Evolutionary conservation across 331 rosid species (phyloP), one percentile per base, ranked within the genome.

Genomic region (Ulmus americana): DNA sequence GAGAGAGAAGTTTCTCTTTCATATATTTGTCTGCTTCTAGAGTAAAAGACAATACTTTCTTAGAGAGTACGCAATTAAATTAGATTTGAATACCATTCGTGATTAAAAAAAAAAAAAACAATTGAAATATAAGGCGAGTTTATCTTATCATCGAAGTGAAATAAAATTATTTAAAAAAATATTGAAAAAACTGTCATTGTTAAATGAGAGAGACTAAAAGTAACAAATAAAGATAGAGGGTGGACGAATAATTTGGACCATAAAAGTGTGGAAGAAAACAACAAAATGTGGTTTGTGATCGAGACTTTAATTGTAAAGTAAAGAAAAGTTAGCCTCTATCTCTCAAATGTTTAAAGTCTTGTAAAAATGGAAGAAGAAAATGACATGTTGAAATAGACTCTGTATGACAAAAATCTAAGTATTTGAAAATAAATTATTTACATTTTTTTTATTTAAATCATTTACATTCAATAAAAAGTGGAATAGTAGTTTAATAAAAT

Each of bases 181-280:
- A 28, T 28, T 28, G 2, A 28, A 28, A 28, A 28, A 63, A 9
- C 5, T 15, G 55, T 58, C 62, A 67, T 67, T n/a, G 56, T 55
- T 48, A 2, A 59, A 13, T 3, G 39, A 20, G 39, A 15, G 35
- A 39, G 46, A 39, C 43, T 35, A 44, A 6, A 11, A 18, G 3
- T 28, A 28, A 28, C 35, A 28, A 28, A 28, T 28, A 28, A 16
- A 10, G 13, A 35, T 3, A 3, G 45, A 3, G 53, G 12, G 10
- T 20, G 61, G 22, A 46, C 15, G 43, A 72, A 58, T 72, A 40
- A 57, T 50, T 57, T 65, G 65, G 71, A 65, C 66, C 61, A 72
- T 39, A 64, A 65, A 65, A 40, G 61, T 28, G n/a, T 50, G 38
- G 5, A 41, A 28, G 22, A 1, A 72, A 56, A 51, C 18, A 15